Base-by-base conservation (phyloP, 1,139 yeast species). In the Chernovozyma aurita region DNA sequence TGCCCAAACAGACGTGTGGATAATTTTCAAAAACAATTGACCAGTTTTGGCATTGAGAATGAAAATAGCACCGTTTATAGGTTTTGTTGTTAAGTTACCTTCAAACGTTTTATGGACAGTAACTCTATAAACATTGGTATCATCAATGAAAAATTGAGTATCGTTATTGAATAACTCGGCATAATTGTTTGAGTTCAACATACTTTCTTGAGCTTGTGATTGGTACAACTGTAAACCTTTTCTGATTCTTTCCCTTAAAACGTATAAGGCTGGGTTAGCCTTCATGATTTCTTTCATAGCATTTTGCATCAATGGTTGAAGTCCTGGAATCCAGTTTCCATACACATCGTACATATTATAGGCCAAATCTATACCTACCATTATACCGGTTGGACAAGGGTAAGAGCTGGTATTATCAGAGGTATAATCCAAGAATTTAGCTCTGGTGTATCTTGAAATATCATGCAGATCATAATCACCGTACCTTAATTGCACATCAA, bases 391-490 rank as follows among this genome's bases (percentile, higher is more conserved):
- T 2, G 96, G 90, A 0, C 95, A 83, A 3, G 98, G 98, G 53
- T 94, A 94, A 36, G 83, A 71, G 47, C 92, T 83, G 6, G 84
- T 72, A 42, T 80, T 85, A 53, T 92, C 98, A 1, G 87, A 77
- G 2, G 97, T 90, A 52, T 94, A 94, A 52, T 94, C 98, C 51
- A 92, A 65, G 55, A 80, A 92, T 54, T 92, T 92, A 12, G 97
- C 94, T 41, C 97, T 71, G 1, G 95, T 86, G 56, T 94, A 94
- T 47, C 97, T 76, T 0, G 96, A 85, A 38, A 92, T 88, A 57
- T 94, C 97, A 55, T 94, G 98, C 5, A 97, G 86, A 56, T 94
- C 99, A 57, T 86, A 94, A 57, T 94, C 99, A 48, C 99, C 98
- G 54, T 90, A 94, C 39, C 98, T 70, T 36, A 94, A 66, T 59